These are phyloP conservation scores for Mucuna pruriens DNA, from an alignment of 306 rosid genomes.

Conservation along the genomic window DNA sequence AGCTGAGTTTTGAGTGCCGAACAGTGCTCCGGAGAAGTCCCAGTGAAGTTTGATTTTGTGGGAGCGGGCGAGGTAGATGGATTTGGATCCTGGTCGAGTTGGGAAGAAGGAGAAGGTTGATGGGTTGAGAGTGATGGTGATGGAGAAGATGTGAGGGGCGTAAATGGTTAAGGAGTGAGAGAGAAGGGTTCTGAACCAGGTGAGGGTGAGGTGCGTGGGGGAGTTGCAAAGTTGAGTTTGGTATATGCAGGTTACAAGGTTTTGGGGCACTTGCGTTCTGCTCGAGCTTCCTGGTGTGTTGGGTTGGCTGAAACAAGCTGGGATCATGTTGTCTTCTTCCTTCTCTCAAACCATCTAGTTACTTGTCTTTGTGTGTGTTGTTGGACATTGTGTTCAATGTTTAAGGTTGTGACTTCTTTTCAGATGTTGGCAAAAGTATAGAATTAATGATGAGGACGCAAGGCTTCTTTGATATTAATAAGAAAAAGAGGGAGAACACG, in stretches of 20 bases:
- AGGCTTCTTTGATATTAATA: conserved; percentile 34
- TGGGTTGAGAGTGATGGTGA: conserved; percentile 66
- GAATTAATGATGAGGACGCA: conserved; percentile 39
- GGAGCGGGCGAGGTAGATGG: conserved; percentile 49
- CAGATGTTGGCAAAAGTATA: conserved; percentile 34
- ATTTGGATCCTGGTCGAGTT: conserved; percentile 59
- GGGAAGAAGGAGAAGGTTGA: conserved; percentile 65
- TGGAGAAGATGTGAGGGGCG: conserved; percentile 58
- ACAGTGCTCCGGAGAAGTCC: conserved; percentile 69
- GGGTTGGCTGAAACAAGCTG: conserved; percentile 83
- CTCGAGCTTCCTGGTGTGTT: conserved; percentile 50
- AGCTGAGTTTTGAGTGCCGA: conserved; percentile 51
- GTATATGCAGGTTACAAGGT: conserved; percentile 63
- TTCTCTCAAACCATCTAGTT: conserved; percentile 33
- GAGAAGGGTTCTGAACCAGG: conserved; percentile 65
- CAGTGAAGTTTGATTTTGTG: conserved; percentile 63
- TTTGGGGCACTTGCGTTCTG: conserved; percentile 54
- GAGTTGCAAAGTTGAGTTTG: conserved; percentile 69
- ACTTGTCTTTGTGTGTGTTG: background rate
- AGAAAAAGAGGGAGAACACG: conserved; percentile 20
- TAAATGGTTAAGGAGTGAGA: conserved; percentile 66
- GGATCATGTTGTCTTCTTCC: conserved; percentile 57
- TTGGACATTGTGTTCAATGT: background rate
- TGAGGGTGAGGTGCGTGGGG: conserved; percentile 63
- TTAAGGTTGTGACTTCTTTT: conserved; percentile 1